phyloP scores from a whole-genome alignment of 2,329 filamentous ascomycete species.

The Lomentospora prolificans region DNA sequence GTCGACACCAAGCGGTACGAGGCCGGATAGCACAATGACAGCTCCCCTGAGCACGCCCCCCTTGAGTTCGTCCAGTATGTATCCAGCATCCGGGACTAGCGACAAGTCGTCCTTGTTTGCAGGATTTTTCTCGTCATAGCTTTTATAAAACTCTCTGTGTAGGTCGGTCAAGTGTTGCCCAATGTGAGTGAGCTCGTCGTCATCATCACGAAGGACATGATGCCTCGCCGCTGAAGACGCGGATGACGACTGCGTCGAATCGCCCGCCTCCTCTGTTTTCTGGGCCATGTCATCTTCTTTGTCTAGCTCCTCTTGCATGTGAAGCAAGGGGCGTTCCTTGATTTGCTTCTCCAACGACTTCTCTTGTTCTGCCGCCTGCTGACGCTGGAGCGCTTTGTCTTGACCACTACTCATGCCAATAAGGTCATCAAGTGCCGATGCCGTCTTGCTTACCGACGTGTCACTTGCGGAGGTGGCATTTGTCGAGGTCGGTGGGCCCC shows the following conservation, averaged over 20 bases:
- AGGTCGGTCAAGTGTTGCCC: slow-evolving; percentile 66
- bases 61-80: slow-evolving; percentile 78
- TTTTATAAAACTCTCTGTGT: slow-evolving; percentile 71
- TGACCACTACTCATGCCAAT: slow-evolving; percentile 66
- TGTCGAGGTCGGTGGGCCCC: background rate
- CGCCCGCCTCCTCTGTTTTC: slow-evolving; percentile 17
- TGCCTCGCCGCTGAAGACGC: slow-evolving; percentile 37
- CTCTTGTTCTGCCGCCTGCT: slow-evolving; percentile 78
- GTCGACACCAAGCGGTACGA: slow-evolving; percentile 74
- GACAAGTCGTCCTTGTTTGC: slow-evolving; percentile 28
- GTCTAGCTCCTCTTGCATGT: slow-evolving; percentile 85
- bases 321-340: slow-evolving; percentile 77
- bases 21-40: slow-evolving; percentile 78
- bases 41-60: slow-evolving; percentile 62
- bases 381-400: slow-evolving; percentile 56
- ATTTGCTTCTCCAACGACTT: slow-evolving; percentile 82
- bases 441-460: background rate
- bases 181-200: slow-evolving; percentile 69
- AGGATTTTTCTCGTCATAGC: slow-evolving; percentile 50
- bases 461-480: background rate
- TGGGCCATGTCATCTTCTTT: slow-evolving; percentile 48
- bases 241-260: slow-evolving; percentile 18
- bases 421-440: slow-evolving; percentile 57
- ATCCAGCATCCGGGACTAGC: slow-evolving; percentile 72
- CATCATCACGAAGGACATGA: slow-evolving; percentile 78